Base-by-base conservation (phyloP, 345 rosid genomes). In the Brassica nigra region DNA sequence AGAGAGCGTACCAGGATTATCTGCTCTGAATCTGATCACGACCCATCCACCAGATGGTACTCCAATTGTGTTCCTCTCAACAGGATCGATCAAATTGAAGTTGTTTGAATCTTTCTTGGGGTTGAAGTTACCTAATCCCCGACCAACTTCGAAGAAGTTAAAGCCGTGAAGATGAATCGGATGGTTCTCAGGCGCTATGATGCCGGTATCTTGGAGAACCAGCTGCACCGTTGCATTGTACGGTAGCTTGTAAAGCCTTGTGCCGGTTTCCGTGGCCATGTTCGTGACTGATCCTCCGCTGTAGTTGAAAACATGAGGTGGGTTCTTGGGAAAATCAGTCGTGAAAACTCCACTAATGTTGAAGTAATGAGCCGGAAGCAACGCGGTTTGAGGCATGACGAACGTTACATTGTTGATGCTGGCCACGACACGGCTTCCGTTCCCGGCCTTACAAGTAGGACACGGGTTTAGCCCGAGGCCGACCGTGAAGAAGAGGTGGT, bases 41-140 rank as follows among this genome's bases (percentile, higher is more conserved):
- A 86, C 87, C 98, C 97, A 95, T 42, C 99, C 99, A 31, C 99
- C 98, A 5, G 98, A 74, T 14, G 98, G 97, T 30, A 90, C 98
- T 6, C 98, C 94, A 6, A 91, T 77, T 0, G 99, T 95, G 86
- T 92, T 95, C 79, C 99, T 86, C 78, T 95, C 99, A 20, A 95
- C 96, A 1, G 99, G 98, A 75, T 95, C 99, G 7, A 88, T 86
- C 34, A 95, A 88, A 76, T 92, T 91, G 70, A 95, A 91, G 16
- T 83, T 93, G 66, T 81, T 82, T 0, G 90, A 84, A 68, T 91
- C 96, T 27, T 66, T 84, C 47, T 86, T 91, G 0, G 88, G 82
- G 67, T 90, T 85, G 49, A 79, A 95, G 72, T 95, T 92, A 30
- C 98, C 98, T 8, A 87, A 39, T 66, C 98, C 98, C 27, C 83